These are phyloP conservation scores for Kodamaea derodonti DNA, from an alignment of 1,139 yeast genomes.

Conservation along the genomic window DNA sequence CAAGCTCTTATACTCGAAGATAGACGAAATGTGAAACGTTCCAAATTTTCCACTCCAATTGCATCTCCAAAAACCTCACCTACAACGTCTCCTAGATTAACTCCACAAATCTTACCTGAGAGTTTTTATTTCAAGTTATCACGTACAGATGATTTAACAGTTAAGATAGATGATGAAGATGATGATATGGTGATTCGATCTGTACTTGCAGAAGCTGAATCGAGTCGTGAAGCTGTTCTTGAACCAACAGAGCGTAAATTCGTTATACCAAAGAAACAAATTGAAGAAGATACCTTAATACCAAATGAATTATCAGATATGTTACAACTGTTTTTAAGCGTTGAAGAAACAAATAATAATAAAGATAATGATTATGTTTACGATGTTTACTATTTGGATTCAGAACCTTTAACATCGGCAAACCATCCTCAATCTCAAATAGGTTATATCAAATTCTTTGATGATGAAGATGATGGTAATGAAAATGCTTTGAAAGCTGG, in stretches of 20 bases:
- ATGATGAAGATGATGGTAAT: slow-evolving; percentile 48
- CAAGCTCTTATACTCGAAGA: slow-evolving; percentile 61
- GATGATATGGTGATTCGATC: slow-evolving; percentile 20
- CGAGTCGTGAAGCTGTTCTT: slow-evolving; percentile 8
- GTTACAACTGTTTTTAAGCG: slow-evolving; percentile 54
- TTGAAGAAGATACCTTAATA: slow-evolving; percentile 40
- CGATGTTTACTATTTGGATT: slow-evolving; percentile 63
- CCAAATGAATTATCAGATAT: slow-evolving; percentile 66
- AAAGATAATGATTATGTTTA: slow-evolving; percentile 64
- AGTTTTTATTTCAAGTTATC: slow-evolving; percentile 54
- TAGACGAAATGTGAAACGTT: slow-evolving; percentile 37
- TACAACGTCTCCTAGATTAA: slow-evolving; percentile 11
- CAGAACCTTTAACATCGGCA: slow-evolving; percentile 40
- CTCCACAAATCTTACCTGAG: slow-evolving; percentile 10
- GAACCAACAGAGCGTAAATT: slow-evolving; percentile 18
- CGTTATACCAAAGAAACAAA: slow-evolving; percentile 31
- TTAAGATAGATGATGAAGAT: slow-evolving; percentile 7
- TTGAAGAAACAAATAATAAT: slow-evolving; percentile 10
- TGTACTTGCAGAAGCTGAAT: slow-evolving; percentile 12
- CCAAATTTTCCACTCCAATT: slow-evolving; percentile 39
- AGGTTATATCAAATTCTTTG: slow-evolving; percentile 66
- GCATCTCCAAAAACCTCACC: slow-evolving; percentile 21
- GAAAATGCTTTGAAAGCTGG: slow-evolving; percentile 25
- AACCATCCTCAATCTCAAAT: slow-evolving; percentile 50
- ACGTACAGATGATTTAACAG: slow-evolving; percentile 51